These are phyloP conservation scores for Platanthera guangdongensis DNA, from an alignment of 106 monocot genomes.

Conservation along the genomic window DNA sequence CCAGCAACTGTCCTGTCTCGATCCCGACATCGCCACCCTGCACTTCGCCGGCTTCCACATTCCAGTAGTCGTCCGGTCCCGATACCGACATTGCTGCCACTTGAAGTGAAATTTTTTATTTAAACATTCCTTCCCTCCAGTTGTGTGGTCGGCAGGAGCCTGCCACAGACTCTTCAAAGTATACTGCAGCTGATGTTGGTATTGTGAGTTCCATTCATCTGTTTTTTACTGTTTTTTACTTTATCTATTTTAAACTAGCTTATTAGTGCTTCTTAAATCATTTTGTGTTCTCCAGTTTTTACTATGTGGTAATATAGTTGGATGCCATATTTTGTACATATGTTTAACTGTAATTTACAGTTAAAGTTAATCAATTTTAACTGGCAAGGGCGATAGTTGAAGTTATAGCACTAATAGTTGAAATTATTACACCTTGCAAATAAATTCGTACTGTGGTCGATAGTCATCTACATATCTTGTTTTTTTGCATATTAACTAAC, in stretches of 20 bases:
- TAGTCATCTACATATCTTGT: not conserved
- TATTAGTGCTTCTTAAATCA: not conserved
- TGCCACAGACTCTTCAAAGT: constrained; percentile 52
- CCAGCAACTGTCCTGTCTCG: too few species aligned
- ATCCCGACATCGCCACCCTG: too few species aligned
- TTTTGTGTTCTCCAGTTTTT: not conserved
- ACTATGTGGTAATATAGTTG: not conserved
- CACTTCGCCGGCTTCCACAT: too few species aligned
- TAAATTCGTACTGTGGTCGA: not conserved
- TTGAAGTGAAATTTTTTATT: not conserved
- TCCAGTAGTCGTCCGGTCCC: too few species aligned
- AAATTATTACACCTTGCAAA: not conserved
- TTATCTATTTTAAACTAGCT: not conserved
- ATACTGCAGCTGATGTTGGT: constrained; percentile 76
- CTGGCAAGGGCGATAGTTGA: not conserved
- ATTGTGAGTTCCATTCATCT: constrained; percentile 18
- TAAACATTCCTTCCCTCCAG: constrained; percentile 21
- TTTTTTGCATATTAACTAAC: too few species aligned
- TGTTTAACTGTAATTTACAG: not conserved
- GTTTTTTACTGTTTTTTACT: not conserved
- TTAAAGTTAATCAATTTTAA: not conserved
- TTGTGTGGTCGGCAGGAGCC: constrained; percentile 51
- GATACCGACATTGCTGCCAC: not conserved
- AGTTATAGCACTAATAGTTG: not conserved
- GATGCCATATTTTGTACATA: not conserved